These are phyloP conservation scores for Phytophthora capsici DNA, from an alignment of 352 stramenopile genomes.

Conservation along the genomic window DNA sequence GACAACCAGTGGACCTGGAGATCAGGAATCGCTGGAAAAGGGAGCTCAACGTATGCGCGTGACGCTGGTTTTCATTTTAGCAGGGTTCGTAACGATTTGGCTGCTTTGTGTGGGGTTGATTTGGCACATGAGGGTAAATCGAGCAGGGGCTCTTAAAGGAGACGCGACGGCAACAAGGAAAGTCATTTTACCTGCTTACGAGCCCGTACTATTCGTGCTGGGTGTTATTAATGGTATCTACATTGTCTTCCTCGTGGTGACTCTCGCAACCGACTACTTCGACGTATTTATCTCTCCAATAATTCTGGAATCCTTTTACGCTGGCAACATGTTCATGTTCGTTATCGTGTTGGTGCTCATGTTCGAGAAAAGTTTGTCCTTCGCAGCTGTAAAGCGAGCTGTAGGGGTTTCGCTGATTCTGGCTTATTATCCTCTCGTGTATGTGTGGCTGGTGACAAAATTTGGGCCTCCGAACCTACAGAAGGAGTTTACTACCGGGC, in stretches of 20 bases:
- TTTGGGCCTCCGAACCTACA: constrained; percentile 16
- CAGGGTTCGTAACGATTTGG: constrained; percentile 45
- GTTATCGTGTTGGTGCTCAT: constrained; percentile 47
- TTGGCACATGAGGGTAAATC: constrained; percentile 43
- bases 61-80: constrained; percentile 33
- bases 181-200: constrained; percentile 51
- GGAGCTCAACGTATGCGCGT: constrained; percentile 26
- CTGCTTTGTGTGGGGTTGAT: constrained; percentile 42
- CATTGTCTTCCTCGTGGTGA: constrained; percentile 31
- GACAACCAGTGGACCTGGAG: background rate
- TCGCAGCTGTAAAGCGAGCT: constrained; percentile 39
- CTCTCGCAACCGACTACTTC: constrained; percentile 31
- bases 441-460: constrained; percentile 23
- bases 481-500: constrained; percentile 9
- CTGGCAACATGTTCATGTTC: constrained; percentile 43
- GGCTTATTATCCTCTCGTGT: constrained; percentile 34
- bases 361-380: constrained; percentile 56
- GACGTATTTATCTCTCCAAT: constrained; percentile 21
- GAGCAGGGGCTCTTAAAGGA: constrained; percentile 35
- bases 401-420: constrained; percentile 31
- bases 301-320: constrained; percentile 38
- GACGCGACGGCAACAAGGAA: constrained; percentile 38
- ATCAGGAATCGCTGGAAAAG: background rate
- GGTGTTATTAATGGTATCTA: constrained; percentile 37
- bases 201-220: constrained; percentile 46